Evolutionary conservation across 495 filamentous ascomycete species (phyloP), one percentile per base, ranked within the genome.

Genomic region (Jackrogersella minutella): DNA sequence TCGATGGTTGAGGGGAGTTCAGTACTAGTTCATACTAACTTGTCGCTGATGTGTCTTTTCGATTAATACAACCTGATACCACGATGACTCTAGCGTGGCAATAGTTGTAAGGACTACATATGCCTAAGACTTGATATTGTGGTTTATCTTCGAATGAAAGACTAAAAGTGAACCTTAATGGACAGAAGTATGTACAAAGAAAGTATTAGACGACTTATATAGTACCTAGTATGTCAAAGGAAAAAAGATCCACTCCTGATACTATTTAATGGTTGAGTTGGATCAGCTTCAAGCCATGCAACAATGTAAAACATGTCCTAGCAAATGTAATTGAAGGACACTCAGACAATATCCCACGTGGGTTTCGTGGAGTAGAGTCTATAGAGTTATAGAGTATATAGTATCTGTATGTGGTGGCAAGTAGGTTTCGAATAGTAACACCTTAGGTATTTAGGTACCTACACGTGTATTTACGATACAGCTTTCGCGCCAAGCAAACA

Each of bases 261-360:
- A 30, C 8, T 3, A 30, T 8, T 30, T 8, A 30, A 30, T 30
- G 8, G 8, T 30, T 4, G 28, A 30, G 8, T 8, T 8, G 8
- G 28, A 30, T 8, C 13, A 39, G 36, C 13, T 39, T 5, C 13
- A 39, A 39, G 13, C 36, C 6, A 2, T 39, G 11, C 1, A 3
- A n/a, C 11, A 39, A 39, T 14, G n/a, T 14, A 5, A 14, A 2
- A 39, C n/a, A n/a, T n/a, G n/a, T n/a, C n/a, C n/a, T n/a, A n/a
- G n/a, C n/a, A n/a, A n/a, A n/a, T n/a, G n/a, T n/a, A n/a, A n/a
- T n/a, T n/a, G n/a, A n/a, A n/a, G n/a, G n/a, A n/a, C n/a, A n/a
- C n/a, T n/a, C 28, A 28, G 28, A 46, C 36, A 31, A 36, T 34
- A 62, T 62, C 58, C 58, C 58, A 43, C 58, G 47, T 30, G 41